These are phyloP conservation scores for Scalesia atractyloides DNA, from an alignment of 129 eudicot species.

Conservation along the genomic window DNA sequence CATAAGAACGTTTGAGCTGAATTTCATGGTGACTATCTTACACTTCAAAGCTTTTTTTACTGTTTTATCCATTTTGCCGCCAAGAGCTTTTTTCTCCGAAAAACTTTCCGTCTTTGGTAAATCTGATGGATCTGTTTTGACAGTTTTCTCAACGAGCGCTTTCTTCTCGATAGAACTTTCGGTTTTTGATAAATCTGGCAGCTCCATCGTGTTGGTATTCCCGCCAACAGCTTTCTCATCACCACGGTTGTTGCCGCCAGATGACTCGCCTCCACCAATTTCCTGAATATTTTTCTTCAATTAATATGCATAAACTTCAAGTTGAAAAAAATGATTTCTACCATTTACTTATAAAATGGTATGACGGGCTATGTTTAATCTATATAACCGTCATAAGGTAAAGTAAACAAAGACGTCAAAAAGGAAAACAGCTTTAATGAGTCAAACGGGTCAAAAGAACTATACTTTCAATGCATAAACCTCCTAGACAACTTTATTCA, in stretches of 20 bases:
- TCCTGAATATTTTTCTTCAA: conserved; percentile 20
- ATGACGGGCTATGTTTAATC: background rate
- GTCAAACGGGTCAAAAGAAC: background rate
- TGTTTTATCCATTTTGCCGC: conserved; percentile 25
- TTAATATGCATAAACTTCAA: conserved; percentile 4
- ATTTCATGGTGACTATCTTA: conserved; percentile 41
- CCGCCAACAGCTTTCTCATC: conserved; percentile 1
- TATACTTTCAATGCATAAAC: background rate
- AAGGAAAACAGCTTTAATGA: background rate
- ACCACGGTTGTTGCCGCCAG: conserved; percentile 8
- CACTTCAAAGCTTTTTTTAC: conserved; percentile 36
- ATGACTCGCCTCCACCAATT: conserved; percentile 15
- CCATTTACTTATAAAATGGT: background rate
- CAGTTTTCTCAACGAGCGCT: background rate
- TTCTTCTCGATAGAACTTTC: background rate
- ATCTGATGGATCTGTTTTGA: background rate
- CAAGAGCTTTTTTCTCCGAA: conserved; percentile 24
- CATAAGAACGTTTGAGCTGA: conserved; percentile 58
- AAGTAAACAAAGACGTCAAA: no score
- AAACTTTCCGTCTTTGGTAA: conserved; percentile 18
- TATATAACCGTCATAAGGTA: background rate
- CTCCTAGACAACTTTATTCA: background rate
- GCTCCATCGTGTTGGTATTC: background rate
- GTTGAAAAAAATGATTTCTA: background rate
- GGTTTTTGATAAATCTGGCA: background rate